Evolutionary conservation across 768 basidiomycete species (phyloP).

Genomic region (Calocera cornea): DNA sequence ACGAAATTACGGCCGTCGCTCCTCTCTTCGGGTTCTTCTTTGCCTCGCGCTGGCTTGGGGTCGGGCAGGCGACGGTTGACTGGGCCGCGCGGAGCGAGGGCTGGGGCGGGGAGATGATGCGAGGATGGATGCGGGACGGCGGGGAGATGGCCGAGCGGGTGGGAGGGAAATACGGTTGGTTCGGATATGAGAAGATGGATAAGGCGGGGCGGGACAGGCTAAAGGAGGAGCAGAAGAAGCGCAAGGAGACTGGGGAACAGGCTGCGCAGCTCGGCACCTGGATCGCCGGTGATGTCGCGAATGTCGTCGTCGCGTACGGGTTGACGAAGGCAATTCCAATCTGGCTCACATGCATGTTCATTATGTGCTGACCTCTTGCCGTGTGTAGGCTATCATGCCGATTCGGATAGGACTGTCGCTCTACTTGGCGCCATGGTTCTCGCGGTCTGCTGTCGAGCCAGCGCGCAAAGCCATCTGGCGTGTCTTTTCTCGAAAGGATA

Average conservation of each 20-base stretch:
- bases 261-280: slow-evolving; percentile 13
- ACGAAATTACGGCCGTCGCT: slow-evolving; percentile 70
- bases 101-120: slow-evolving; percentile 35
- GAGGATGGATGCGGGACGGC: slow-evolving; percentile 64
- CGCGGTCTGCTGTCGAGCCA: slow-evolving; percentile 52
- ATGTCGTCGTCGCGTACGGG: slow-evolving; percentile 70
- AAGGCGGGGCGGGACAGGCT: slow-evolving; percentile 10
- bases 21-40: slow-evolving; percentile 68
- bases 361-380: slow-evolving; percentile 1
- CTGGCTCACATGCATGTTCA: not conserved
- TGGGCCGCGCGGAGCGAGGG: slow-evolving; percentile 17
- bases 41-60: slow-evolving; percentile 45
- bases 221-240: slow-evolving; percentile 9
- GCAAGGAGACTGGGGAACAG: slow-evolving; percentile 2
- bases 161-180: slow-evolving; percentile 63
- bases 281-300: slow-evolving; percentile 65
- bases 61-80: slow-evolving; percentile 52
- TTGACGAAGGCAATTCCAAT: slow-evolving; percentile 48
- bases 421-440: slow-evolving; percentile 61
- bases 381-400: slow-evolving; percentile 53
- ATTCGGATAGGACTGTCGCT: slow-evolving; percentile 57
- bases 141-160: slow-evolving; percentile 55
- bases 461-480: slow-evolving; percentile 23
- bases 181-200: slow-evolving; percentile 53
- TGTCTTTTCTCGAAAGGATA: not conserved